Percentiles rank a stretch among this genome's conserved stretches.
Evolutionary conservation across 108 stramenopile species (phyloP).

Genomic region (Seminavis robusta): DNA sequence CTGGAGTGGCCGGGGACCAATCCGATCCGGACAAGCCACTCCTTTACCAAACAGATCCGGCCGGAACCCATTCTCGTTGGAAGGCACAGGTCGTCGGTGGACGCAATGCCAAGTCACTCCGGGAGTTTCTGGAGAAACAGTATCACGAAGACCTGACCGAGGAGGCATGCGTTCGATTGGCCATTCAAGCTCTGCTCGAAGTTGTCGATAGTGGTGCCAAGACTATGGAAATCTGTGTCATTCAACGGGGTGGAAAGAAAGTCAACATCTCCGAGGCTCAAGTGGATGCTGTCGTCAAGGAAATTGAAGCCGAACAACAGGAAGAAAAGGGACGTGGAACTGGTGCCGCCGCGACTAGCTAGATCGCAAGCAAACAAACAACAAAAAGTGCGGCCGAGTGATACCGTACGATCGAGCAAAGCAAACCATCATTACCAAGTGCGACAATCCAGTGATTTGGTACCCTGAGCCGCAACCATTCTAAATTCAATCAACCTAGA

Average conservation of each 20-base stretch:
- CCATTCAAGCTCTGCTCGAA: constrained; percentile 94
- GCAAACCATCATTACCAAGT: too few relatives aligned
- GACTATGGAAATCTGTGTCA: constrained; percentile 95
- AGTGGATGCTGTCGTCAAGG: constrained; percentile 80
- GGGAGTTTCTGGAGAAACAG: constrained; percentile 98
- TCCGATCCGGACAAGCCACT: constrained; percentile 54
- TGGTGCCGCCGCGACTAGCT: too few relatives aligned
- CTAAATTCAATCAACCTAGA: too few relatives aligned
- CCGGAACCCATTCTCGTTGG: constrained; percentile 97
- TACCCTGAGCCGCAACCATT: too few relatives aligned
- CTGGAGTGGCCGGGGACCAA: constrained; percentile 80
- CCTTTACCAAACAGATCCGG: constrained; percentile 97
- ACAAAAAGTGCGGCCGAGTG: too few relatives aligned
- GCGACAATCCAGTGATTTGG: too few relatives aligned
- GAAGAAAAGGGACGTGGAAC: too few relatives aligned
- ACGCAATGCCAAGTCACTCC: constrained; percentile 90
- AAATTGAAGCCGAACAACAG: constrained; percentile 80
- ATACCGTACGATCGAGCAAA: too few relatives aligned
- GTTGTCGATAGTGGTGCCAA: constrained; percentile 98
- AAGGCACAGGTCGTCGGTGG: constrained; percentile 99
- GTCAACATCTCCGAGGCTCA: constrained; percentile 71
- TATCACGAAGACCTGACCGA: constrained; percentile 86
- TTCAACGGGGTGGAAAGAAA: constrained; percentile 64
- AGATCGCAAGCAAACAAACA: too few relatives aligned
- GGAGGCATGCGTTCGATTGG: constrained; percentile 80